phyloP scores from a whole-genome alignment of 2,329 filamentous ascomycete genomes.

The Cladophialophora chaetospira region DNA sequence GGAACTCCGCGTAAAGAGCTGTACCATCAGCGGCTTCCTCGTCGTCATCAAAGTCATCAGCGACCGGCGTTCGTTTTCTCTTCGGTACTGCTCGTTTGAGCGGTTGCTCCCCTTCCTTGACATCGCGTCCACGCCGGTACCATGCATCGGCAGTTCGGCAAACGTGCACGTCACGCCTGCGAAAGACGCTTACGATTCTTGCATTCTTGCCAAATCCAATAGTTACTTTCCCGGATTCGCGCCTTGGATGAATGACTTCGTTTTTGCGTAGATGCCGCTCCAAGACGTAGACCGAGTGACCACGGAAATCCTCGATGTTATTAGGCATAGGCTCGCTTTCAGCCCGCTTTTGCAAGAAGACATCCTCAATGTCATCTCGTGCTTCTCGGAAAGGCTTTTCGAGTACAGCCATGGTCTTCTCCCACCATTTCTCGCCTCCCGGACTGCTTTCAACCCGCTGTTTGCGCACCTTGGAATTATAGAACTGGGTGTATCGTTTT shows the following conservation, averaged over 20 bases:
- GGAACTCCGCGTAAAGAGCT: conserved; percentile 58
- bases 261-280: conserved; percentile 81
- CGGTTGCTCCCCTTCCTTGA: conserved; percentile 77
- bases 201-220: conserved; percentile 59
- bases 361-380: conserved; percentile 81
- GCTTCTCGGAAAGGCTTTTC: conserved; percentile 55
- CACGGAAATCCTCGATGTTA: conserved; percentile 83
- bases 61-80: conserved; percentile 37
- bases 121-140: conserved; percentile 82
- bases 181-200: conserved; percentile 74
- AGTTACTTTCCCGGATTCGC: conserved; percentile 74
- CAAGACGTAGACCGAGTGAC: conserved; percentile 80
- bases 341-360: conserved; percentile 70
- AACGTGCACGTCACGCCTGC: conserved; percentile 75
- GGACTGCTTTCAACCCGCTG: conserved; percentile 71
- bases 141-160: conserved; percentile 83
- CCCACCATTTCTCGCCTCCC: conserved; percentile 60
- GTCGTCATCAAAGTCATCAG: conserved; percentile 42
- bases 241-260: conserved; percentile 75
- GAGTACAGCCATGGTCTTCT: conserved; percentile 46
- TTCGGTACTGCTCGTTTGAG: conserved; percentile 68
- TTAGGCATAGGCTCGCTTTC: conserved; percentile 80
- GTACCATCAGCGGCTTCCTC: conserved; percentile 57
- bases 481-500: conserved; percentile 80
- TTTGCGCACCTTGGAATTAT: conserved; percentile 84